These are phyloP conservation scores for Colletotrichum cereale DNA, from an alignment of 2,329 filamentous ascomycete genomes.

Conservation along the genomic window DNA sequence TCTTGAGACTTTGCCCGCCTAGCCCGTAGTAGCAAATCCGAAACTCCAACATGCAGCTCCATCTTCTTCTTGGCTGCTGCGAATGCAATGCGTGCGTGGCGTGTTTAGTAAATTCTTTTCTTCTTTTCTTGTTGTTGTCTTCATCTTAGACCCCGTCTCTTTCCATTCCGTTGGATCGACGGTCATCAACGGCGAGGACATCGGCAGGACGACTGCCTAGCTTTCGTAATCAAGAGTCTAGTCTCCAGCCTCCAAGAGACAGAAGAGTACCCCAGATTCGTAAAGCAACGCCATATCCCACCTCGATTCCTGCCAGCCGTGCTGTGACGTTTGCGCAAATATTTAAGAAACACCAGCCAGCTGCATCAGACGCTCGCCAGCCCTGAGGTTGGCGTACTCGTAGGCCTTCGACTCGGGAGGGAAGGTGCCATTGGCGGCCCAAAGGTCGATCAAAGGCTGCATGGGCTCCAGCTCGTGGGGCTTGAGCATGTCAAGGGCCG, in stretches of 20 bases:
- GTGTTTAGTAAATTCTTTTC: slow-evolving; percentile 9
- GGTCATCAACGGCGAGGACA: not conserved
- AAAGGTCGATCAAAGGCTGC: slow-evolving; percentile 93
- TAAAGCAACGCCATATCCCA: not conserved
- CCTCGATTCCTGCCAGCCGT: not conserved
- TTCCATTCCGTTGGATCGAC: not conserved
- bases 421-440: slow-evolving; percentile 89
- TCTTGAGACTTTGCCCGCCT: slow-evolving; percentile 28
- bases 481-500: slow-evolving; percentile 84
- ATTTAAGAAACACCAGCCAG: slow-evolving; percentile 50
- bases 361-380: slow-evolving; percentile 70
- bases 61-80: slow-evolving; percentile 29
- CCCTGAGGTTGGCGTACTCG: slow-evolving; percentile 72
- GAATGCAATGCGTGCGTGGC: slow-evolving; percentile 37
- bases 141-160: not conserved
- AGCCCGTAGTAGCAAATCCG: slow-evolving; percentile 34
- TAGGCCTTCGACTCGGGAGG: slow-evolving; percentile 80
- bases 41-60: slow-evolving; percentile 40
- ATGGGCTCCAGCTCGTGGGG: slow-evolving; percentile 95
- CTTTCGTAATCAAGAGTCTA: not conserved
- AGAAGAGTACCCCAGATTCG: not conserved
- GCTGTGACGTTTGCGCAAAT: not conserved
- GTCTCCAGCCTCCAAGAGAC: not conserved
- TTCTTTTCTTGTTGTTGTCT: slow-evolving; percentile 21
- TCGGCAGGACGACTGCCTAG: not conserved